Percentiles rank a stretch among this genome's conserved stretches.
Evolutionary conservation across 2,329 filamentous ascomycete genomes (phyloP).

Genomic region (Arachnomyces sp.): DNA sequence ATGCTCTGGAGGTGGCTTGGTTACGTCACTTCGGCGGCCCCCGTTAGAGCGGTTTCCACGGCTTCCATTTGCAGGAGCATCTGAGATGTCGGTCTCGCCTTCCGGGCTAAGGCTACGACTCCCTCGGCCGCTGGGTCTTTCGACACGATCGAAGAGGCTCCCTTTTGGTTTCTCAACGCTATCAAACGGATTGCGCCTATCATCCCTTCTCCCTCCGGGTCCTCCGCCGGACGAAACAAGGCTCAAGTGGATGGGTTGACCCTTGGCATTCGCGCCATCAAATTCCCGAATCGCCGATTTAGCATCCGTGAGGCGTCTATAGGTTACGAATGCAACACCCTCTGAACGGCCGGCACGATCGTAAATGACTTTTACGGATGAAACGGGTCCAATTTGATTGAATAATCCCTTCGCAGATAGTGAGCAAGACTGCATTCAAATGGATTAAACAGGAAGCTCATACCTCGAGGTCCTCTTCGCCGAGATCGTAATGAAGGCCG

Average conservation of each 20-base stretch:
- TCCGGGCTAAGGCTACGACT: conserved; percentile 37
- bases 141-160: conserved; percentile 60
- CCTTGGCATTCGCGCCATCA: conserved; percentile 84
- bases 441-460: conserved; percentile 12
- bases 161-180: conserved; percentile 44
- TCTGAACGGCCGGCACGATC: conserved; percentile 84
- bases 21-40: conserved; percentile 47
- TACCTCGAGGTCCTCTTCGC: conserved; percentile 74
- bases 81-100: conserved; percentile 22
- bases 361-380: conserved; percentile 65
- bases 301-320: conserved; percentile 64
- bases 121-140: conserved; percentile 32
- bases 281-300: conserved; percentile 68
- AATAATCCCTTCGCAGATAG: conserved; percentile 61
- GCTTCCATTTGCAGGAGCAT: conserved; percentile 24
- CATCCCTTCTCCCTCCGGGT: conserved; percentile 10
- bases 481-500: conserved; percentile 88
- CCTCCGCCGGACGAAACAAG: conserved; percentile 49
- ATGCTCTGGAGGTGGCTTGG: conserved; percentile 53
- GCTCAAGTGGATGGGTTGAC: conserved; percentile 71
- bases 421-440: too few species aligned
- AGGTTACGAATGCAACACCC: conserved; percentile 77
- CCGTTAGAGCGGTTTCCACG: conserved; percentile 36
- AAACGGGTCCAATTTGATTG: conserved; percentile 64
- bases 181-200: conserved; percentile 42